phyloP scores from a whole-genome alignment of 2,329 filamentous ascomycete genomes.

The Allantophomopsis cytisporea region DNA sequence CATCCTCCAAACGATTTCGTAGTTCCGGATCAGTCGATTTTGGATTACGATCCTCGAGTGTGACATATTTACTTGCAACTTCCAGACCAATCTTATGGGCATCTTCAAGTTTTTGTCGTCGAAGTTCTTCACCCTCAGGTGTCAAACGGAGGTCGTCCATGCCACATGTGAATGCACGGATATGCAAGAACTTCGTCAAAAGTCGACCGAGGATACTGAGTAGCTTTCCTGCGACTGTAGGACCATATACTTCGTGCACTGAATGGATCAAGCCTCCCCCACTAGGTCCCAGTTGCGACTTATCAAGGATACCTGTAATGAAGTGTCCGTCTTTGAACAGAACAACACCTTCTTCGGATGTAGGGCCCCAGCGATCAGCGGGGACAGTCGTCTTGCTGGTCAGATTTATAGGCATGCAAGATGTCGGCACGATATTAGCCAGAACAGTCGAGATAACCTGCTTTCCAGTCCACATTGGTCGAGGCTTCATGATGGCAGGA shows the following conservation, averaged over 20 bases:
- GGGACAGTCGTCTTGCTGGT: conserved; percentile 67
- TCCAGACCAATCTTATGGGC: conserved; percentile 60
- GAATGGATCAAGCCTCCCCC: conserved; percentile 82
- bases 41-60: conserved; percentile 51
- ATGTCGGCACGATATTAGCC: conserved; percentile 74
- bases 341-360: conserved; percentile 68
- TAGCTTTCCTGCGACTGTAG: conserved; percentile 72
- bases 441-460: conserved; percentile 88
- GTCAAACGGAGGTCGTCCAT: conserved; percentile 92
- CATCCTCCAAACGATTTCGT: conserved; percentile 69
- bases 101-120: conserved; percentile 53
- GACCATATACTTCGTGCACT: conserved; percentile 86
- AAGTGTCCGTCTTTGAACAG: conserved; percentile 80
- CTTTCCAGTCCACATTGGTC: conserved; percentile 84
- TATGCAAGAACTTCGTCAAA: conserved; percentile 78
- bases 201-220: conserved; percentile 83
- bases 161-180: conserved; percentile 92
- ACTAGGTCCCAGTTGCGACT: conserved; percentile 82
- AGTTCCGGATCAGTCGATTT: conserved; percentile 58
- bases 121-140: conserved; percentile 56
- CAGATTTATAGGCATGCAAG: conserved; percentile 67
- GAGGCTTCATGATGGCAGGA: conserved; percentile 73
- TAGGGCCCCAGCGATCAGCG: conserved; percentile 63
- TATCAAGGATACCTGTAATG: conserved; percentile 84
- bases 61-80: conserved; percentile 81